Percentiles rank a stretch among this genome's conserved stretches.
These are phyloP conservation scores for Phaeotremella fagi DNA, from an alignment of 768 basidiomycete species.

Conservation along the genomic window DNA sequence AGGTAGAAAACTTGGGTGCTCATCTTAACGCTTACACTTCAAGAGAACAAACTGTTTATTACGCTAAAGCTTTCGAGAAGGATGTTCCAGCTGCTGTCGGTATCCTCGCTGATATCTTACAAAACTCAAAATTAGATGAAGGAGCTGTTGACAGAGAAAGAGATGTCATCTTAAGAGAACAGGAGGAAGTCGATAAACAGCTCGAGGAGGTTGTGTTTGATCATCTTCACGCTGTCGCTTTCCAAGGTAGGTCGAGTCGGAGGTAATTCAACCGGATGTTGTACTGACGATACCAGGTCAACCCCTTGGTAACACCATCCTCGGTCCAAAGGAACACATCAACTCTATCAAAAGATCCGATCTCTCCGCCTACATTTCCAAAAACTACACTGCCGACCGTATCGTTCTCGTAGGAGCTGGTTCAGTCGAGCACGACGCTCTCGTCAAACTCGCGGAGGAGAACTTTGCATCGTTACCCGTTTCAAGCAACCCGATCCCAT, in stretches of 20 bases:
- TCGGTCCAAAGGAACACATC: constrained; percentile 93
- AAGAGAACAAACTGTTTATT: constrained; percentile 98
- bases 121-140: constrained; percentile 88
- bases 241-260: constrained; percentile 65
- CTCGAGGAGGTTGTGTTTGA: constrained; percentile 98
- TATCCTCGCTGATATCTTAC: constrained; percentile 96
- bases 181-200: constrained; percentile 99
- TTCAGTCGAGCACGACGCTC: constrained; percentile 83
- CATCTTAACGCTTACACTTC: constrained; percentile 98
- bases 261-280: too few species aligned
- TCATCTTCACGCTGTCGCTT: constrained; percentile 93
- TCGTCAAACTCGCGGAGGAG: constrained; percentile 91
- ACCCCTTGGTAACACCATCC: constrained; percentile 92
- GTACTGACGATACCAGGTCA: constrained; percentile 70
- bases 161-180: constrained; percentile 92
- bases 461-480: constrained; percentile 85
- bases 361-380: constrained; percentile 84
- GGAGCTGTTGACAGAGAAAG: constrained; percentile 88
- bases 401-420: constrained; percentile 98
- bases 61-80: constrained; percentile 96
- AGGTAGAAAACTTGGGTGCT: constrained; percentile 96
- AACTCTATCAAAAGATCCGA: constrained; percentile 89
- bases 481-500: constrained; percentile 78
- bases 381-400: constrained; percentile 96
- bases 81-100: constrained; percentile 86